A percentile compares a stretch with the other conserved stretches of the same genome.
Conservation (phyloP, 345 rosid genomes). For the Trapa incisa region DNA sequence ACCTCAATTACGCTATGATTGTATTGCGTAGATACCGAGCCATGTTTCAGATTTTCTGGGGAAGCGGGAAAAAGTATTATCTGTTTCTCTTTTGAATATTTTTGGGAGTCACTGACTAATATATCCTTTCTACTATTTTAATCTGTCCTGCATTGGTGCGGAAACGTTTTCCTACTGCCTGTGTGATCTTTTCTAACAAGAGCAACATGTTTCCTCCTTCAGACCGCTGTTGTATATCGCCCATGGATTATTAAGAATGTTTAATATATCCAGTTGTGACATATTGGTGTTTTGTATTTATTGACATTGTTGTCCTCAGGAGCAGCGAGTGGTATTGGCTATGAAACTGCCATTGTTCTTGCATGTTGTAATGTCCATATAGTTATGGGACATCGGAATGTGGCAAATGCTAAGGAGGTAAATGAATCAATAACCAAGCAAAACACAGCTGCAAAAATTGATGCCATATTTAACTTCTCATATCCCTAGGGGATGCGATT, state of each 20-base stretch:
- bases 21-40: too few species aligned
- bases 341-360: constrained; percentile 35
- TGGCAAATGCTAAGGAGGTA: constrained; percentile 18
- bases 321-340: constrained; percentile 35
- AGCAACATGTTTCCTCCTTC: not conserved
- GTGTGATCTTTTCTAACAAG: not conserved
- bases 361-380: constrained; percentile 34
- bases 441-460: constrained; percentile 23
- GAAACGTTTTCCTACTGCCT: not conserved
- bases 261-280: not conserved
- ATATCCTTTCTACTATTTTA: too few species aligned
- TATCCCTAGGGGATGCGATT: constrained; percentile 34
- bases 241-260: not conserved
- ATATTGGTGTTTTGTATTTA: not conserved
- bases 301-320: constrained; percentile 11
- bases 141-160: too few species aligned
- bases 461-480: constrained; percentile 26
- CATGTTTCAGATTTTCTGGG: not conserved
- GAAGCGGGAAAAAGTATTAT: not conserved
- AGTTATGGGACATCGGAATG: constrained; percentile 25
- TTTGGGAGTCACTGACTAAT: too few species aligned
- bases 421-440: constrained; percentile 21
- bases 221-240: not conserved
- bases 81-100: too few species aligned
- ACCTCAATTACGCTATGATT: not conserved